Evolutionary conservation across 768 basidiomycete genomes (phyloP).

Genomic region (Mycena epipterygia): DNA sequence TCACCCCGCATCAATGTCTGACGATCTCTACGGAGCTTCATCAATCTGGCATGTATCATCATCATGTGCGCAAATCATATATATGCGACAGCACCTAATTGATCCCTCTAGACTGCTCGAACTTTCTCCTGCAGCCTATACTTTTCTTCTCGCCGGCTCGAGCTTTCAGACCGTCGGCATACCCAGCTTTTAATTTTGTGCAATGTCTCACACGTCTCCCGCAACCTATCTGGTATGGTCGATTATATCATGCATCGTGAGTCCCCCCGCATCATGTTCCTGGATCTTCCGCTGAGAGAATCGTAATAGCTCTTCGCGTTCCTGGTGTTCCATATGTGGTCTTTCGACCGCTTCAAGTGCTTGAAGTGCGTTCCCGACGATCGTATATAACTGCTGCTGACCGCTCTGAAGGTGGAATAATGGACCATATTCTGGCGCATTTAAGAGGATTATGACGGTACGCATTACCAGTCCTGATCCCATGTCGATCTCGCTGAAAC

Average conservation of each 20-base stretch:
- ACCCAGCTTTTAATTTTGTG: conserved; percentile 23
- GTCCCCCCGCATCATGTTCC: conserved; percentile 35
- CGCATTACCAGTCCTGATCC: conserved; percentile 35
- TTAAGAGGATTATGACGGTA: conserved; percentile 91
- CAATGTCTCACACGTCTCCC: conserved; percentile 77
- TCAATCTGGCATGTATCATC: conserved; percentile 6
- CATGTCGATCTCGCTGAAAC: not conserved
- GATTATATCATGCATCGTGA: conserved; percentile 64
- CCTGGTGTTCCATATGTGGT: conserved; percentile 82
- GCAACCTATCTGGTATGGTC: conserved; percentile 76
- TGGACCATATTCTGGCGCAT: conserved; percentile 76
- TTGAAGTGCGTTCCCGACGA: conserved; percentile 60
- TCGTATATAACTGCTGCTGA: not conserved
- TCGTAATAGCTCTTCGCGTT: conserved; percentile 67
- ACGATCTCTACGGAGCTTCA: conserved; percentile 18
- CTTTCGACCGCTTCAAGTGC: conserved; percentile 84
- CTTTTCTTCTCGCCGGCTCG: conserved; percentile 41
- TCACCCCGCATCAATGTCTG: not conserved
- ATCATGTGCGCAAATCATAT: conserved; percentile 29
- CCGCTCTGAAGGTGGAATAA: conserved; percentile 72
- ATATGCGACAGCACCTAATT: not conserved
- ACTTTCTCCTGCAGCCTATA: conserved; percentile 33
- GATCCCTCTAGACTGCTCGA: conserved; percentile 6
- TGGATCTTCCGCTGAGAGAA: not conserved
- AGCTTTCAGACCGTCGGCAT: conserved; percentile 37